Evolutionary conservation across 2,329 filamentous ascomycete species (phyloP).

Genomic region (Periconia digitata): DNA sequence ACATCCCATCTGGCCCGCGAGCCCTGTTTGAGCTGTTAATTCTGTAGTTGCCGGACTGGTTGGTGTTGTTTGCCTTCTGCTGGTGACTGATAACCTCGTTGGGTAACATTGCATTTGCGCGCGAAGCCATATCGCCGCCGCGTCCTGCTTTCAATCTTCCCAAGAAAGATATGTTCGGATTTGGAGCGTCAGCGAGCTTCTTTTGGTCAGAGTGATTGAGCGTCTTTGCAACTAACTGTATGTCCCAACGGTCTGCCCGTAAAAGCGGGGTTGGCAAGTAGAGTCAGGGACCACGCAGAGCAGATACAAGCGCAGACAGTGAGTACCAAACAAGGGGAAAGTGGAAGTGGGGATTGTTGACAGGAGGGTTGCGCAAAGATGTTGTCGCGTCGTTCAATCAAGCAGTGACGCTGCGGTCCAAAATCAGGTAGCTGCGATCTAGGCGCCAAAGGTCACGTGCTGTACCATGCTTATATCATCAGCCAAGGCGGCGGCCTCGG

Average conservation of each 20-base stretch:
- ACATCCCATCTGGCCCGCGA: conserved; percentile 30
- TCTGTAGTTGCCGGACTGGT: conserved; percentile 28
- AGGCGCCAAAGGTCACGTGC: neutral
- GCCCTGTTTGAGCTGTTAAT: conserved; percentile 40
- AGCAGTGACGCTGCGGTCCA: neutral
- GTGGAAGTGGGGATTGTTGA: conserved; percentile 9
- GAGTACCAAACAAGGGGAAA: neutral
- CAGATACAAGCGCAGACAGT: conserved; percentile 25
- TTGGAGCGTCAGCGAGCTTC: conserved; percentile 36
- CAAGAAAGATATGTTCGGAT: conserved; percentile 9
- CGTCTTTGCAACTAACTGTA: conserved; percentile 42
- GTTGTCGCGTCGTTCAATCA: conserved; percentile 4
- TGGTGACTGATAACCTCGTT: conserved; percentile 30
- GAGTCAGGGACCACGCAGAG: conserved; percentile 30
- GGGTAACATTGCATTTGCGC: conserved; percentile 31
- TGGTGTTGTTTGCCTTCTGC: conserved; percentile 40
- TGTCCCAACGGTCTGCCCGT: conserved; percentile 29
- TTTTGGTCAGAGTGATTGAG: conserved; percentile 25
- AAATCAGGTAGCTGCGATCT: neutral
- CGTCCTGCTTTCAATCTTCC: conserved; percentile 11
- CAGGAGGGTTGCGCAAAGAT: conserved; percentile 13
- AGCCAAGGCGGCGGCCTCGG: too few species aligned
- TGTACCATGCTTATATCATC: neutral
- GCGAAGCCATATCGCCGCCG: conserved; percentile 26
- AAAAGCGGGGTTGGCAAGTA: conserved; percentile 16